These are phyloP conservation scores for Stipa capillata DNA, from an alignment of 176 grass and related monocot genomes.

Conservation along the genomic window DNA sequence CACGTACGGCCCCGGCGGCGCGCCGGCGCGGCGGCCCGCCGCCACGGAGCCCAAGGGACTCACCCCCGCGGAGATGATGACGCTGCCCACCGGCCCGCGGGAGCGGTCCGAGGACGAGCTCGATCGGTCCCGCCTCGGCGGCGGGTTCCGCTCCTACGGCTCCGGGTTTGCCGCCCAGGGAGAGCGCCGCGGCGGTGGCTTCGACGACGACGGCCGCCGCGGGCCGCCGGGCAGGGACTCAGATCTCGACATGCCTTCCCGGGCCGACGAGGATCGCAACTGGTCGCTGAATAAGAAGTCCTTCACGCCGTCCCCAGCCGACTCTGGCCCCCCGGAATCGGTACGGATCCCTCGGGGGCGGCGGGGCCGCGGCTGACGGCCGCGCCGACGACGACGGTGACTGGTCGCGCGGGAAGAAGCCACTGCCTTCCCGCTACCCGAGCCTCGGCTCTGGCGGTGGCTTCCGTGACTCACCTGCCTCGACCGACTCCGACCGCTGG, in stretches of 20 bases:
- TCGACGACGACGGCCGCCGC: slow-evolving; percentile 50
- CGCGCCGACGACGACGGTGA: slow-evolving; percentile 66
- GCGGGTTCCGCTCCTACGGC: slow-evolving; percentile 65
- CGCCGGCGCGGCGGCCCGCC: slow-evolving; percentile 20
- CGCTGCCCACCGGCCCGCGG: slow-evolving; percentile 69
- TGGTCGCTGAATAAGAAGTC: slow-evolving; percentile 61
- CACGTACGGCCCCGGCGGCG: slow-evolving; percentile 27
- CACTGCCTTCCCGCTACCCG: slow-evolving; percentile 55
- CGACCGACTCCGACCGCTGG: slow-evolving; percentile 76
- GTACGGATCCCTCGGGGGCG: slow-evolving; percentile 33
- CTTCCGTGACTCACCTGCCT: slow-evolving; percentile 51
- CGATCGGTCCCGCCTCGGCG: slow-evolving; percentile 36
- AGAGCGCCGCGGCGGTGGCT: slow-evolving; percentile 44
- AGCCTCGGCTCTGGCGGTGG: slow-evolving; percentile 42
- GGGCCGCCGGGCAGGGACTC: slow-evolving; percentile 35
- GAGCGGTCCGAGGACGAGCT: slow-evolving; percentile 70
- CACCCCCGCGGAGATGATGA: slow-evolving; percentile 51
- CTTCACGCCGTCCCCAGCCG: slow-evolving; percentile 33
- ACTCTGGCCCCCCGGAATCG: slow-evolving; percentile 33
- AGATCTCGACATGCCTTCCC: slow-evolving; percentile 83
- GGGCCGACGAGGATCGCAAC: slow-evolving; percentile 65
- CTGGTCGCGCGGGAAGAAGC: slow-evolving; percentile 81
- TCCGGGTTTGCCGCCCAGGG: slow-evolving; percentile 15
- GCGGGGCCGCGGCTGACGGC: not conserved
- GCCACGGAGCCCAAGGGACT: slow-evolving; percentile 43